phyloP scores from a whole-genome alignment of 2,329 filamentous ascomycete genomes.

The Aphanocladium album region DNA sequence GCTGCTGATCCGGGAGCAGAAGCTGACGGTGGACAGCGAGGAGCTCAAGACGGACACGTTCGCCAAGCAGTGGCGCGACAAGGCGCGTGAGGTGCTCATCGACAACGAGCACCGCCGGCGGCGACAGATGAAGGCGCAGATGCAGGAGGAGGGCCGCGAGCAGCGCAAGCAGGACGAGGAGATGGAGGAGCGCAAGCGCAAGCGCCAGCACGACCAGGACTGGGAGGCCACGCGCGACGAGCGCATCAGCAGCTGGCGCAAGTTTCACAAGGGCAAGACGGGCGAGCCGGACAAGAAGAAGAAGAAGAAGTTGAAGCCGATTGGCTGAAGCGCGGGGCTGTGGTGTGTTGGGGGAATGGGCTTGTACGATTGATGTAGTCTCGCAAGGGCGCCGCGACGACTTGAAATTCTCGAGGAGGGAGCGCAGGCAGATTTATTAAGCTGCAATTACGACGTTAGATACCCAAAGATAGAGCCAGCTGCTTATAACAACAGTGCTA shows the following conservation, averaged over 20 bases:
- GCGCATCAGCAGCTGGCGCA: slow-evolving; percentile 88
- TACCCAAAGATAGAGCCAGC: slow-evolving; percentile 4
- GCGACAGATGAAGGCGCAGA: slow-evolving; percentile 83
- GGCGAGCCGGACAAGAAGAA: slow-evolving; percentile 45
- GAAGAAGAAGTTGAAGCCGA: slow-evolving; percentile 64
- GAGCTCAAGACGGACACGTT: slow-evolving; percentile 84
- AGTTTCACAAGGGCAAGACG: slow-evolving; percentile 74
- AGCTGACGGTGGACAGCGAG: slow-evolving; percentile 82
- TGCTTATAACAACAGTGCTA: not conserved
- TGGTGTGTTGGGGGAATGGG: too few relatives aligned
- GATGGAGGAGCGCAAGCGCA: slow-evolving; percentile 71
- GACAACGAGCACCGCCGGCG: slow-evolving; percentile 85
- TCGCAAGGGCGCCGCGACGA: too few relatives aligned
- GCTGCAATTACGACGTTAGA: not conserved
- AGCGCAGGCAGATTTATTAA: not conserved
- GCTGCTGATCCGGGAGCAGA: slow-evolving; percentile 89
- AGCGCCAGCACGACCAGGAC: slow-evolving; percentile 86
- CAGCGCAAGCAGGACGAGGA: slow-evolving; percentile 84
- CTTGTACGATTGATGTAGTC: too few relatives aligned
- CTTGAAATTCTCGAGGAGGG: too few relatives aligned
- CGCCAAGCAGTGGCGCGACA: slow-evolving; percentile 79
- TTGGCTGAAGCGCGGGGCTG: slow-evolving; percentile 41
- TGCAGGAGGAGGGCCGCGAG: slow-evolving; percentile 93
- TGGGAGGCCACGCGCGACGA: slow-evolving; percentile 93
- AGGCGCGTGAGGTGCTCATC: slow-evolving; percentile 82